Base-by-base conservation (phyloP, 2,329 filamentous ascomycete genomes). In the Phoma sp. region DNA sequence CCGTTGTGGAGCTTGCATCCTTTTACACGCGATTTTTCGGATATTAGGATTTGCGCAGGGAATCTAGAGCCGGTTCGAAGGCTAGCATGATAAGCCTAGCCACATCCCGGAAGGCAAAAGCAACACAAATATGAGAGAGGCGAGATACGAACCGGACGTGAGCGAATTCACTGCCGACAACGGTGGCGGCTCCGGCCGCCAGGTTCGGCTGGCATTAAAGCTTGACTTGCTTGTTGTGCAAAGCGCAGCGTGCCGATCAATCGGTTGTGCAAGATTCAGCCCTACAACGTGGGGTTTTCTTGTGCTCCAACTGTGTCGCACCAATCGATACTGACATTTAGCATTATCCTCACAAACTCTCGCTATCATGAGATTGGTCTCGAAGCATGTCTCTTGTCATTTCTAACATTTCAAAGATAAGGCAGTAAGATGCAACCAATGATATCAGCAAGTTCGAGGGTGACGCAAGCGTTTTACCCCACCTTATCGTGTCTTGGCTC, bases 81-180 rank as follows among this genome's bases (percentile, higher is more conserved):
- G 6, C 13, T 27, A 30, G n/a, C 23, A 23, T 29, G 43, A 46
- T 46, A 46, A 46, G 43, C 22, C 43, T 46, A 46, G 9, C 43
- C 33, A 32, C 23, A 46, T 29, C 32, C 10, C 43, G 43, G 18
- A 37, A 37, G 27, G 22, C 25, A 37, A 32, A 30, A 10, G 33
- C 32, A 27, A 35, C 4, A 24, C 23, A 13, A 29, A 11, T 33
- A 22, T 27, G 24, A 24, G 43, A 35, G n/a, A 45, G 32, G 35
- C 25, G 43, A 46, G 43, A 46, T 46, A 37, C 43, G 42, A 14
- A 35, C 13, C 22, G 35, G 35, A 9, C 9, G n/a, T 22, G 35
- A 37, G 14, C 35, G 35, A 37, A 7, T 22, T 22, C 35, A 22
- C n/a, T 3, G 1, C 35, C 9, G 4, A 18, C 35, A n/a, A 22